phyloP scores from a whole-genome alignment of 345 rosid species.

The Corymbia maculata region DNA sequence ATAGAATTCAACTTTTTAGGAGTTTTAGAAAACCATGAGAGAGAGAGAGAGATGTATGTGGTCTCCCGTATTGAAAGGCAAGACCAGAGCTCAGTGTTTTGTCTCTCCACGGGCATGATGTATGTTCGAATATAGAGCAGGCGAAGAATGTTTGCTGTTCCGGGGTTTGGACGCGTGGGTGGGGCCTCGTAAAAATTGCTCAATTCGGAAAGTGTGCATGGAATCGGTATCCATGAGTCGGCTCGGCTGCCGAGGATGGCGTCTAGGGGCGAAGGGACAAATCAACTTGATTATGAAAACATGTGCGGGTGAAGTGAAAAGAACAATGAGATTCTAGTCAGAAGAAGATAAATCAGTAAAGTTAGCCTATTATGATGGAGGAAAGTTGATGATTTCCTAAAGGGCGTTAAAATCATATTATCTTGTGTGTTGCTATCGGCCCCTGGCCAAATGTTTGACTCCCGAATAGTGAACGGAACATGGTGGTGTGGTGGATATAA shows the following conservation, averaged over 20 bases:
- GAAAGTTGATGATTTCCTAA: background rate
- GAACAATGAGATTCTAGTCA: background rate
- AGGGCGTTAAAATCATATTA: background rate
- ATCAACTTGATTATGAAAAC: background rate
- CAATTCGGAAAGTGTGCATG: too few species aligned
- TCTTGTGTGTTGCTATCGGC: background rate
- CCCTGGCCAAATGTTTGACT: background rate
- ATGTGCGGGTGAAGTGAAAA: background rate
- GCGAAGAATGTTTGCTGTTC: background rate
- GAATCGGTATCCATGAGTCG: too few species aligned
- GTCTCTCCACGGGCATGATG: background rate
- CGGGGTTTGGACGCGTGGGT: too few species aligned
- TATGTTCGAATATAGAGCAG: background rate
- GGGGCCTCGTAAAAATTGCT: too few species aligned
- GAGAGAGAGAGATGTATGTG: background rate
- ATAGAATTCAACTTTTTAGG: background rate
- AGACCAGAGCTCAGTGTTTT: background rate
- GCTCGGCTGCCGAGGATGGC: too few species aligned
- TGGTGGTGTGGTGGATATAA: background rate
- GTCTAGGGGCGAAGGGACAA: too few species aligned
- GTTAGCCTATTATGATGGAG: background rate
- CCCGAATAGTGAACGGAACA: background rate
- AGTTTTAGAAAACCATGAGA: background rate
- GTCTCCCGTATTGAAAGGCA: background rate
- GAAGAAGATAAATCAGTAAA: background rate